Conservation (phyloP, 495 filamentous ascomycete species). For the Thermothielavioides terrestris region DNA sequence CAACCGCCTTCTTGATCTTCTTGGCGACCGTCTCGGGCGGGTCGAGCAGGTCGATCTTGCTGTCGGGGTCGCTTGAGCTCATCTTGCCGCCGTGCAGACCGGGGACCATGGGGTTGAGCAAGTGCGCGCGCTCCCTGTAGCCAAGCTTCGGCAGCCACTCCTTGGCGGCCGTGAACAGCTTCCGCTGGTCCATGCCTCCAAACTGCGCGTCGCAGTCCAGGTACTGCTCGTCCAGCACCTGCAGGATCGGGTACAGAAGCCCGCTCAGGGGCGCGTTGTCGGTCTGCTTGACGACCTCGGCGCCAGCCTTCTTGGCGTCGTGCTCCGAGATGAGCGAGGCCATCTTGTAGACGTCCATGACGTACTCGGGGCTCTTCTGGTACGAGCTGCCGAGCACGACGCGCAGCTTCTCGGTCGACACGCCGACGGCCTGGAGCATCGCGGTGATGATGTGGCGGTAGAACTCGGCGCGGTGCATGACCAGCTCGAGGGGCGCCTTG, state of each 20-base stretch:
- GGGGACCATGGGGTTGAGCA: conserved; percentile 87
- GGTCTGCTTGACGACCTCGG: conserved; percentile 88
- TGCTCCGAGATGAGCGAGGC: conserved; percentile 48
- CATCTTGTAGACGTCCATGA: conserved; percentile 64
- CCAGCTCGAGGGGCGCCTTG: conserved; percentile 82
- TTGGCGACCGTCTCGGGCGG: conserved; percentile 56
- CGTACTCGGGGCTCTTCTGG: conserved; percentile 61
- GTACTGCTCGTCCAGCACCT: conserved; percentile 87
- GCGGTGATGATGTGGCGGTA: conserved; percentile 59
- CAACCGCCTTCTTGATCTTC: conserved; percentile 78
- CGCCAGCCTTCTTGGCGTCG: conserved; percentile 78
- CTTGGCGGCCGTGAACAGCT: conserved; percentile 76
- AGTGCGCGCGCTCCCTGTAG: conserved; percentile 68
- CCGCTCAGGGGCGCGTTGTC: conserved; percentile 65
- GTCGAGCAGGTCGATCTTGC: conserved; percentile 90
- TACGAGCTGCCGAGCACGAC: conserved; percentile 83
- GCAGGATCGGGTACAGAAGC: conserved; percentile 81
- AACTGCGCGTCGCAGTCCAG: conserved; percentile 76
- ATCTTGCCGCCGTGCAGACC: conserved; percentile 79
- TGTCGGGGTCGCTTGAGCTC: conserved; percentile 54
- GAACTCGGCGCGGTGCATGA: conserved; percentile 65
- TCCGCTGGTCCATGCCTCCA: conserved; percentile 77
- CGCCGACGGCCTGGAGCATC: conserved; percentile 60
- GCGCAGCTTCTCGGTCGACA: conserved; percentile 65
- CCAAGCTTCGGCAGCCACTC: conserved; percentile 65